Conservation (phyloP, 2,329 filamentous ascomycete species). For the Talaromyces sp. region DNA sequence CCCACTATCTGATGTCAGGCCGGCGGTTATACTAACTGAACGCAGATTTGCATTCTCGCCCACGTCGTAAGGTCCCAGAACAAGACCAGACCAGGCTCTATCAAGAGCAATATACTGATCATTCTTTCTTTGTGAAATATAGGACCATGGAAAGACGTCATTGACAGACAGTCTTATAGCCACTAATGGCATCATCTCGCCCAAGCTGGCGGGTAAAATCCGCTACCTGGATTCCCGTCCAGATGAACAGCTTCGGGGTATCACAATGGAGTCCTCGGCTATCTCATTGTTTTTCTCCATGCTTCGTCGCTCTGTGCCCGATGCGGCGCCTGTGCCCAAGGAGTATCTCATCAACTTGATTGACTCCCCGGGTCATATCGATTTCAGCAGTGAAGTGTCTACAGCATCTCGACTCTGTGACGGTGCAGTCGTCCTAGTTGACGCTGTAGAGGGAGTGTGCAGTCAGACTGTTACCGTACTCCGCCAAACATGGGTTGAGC, state of each 20-base stretch:
- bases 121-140: conserved; percentile 9
- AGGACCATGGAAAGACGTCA: conserved; percentile 97
- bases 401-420: conserved; percentile 94
- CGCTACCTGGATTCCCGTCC: conserved; percentile 94
- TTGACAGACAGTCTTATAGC: conserved; percentile 94
- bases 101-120: neutral
- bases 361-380: conserved; percentile 96
- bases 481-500: conserved; percentile 92
- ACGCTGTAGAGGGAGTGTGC: conserved; percentile 96
- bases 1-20: conserved; percentile 29
- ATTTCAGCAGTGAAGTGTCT: conserved; percentile 97
- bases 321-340: conserved; percentile 70
- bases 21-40: conserved; percentile 35
- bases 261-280: conserved; percentile 99
- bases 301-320: conserved; percentile 71
- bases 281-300: conserved; percentile 97
- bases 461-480: conserved; percentile 97
- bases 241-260: conserved; percentile 92
- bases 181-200: conserved; percentile 98
- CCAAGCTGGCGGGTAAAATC: conserved; percentile 96
- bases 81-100: neutral
- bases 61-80: conserved; percentile 69
- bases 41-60: conserved; percentile 87
- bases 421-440: conserved; percentile 89
- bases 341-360: conserved; percentile 98